A percentile compares a stretch with the other conserved stretches of the same genome.
phyloP scores from a whole-genome alignment of 1,284 basidiomycete genomes.

The Melanopsichium pennsylvanicum region DNA sequence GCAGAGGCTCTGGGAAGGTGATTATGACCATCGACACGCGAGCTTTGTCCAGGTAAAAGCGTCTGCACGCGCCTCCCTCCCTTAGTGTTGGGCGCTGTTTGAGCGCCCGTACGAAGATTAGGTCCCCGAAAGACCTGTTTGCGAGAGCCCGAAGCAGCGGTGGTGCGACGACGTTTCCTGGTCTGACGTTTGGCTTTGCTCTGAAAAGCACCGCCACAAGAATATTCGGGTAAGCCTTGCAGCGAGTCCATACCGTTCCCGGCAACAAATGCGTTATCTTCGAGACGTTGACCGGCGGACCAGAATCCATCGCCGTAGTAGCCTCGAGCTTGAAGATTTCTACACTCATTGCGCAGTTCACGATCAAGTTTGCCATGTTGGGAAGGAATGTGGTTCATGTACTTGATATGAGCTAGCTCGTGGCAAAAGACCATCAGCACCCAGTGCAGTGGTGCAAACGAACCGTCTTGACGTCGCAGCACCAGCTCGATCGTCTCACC shows the following conservation, averaged over 20 bases:
- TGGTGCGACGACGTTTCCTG: slow-evolving; percentile 16
- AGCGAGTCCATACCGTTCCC: slow-evolving; percentile 37
- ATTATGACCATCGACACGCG: slow-evolving; percentile 48
- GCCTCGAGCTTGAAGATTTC: slow-evolving; percentile 43
- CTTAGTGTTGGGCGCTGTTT: slow-evolving; percentile 48
- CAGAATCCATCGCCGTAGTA: slow-evolving; percentile 59
- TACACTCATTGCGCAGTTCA: slow-evolving; percentile 38
- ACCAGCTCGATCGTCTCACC: slow-evolving; percentile 56
- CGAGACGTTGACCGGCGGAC: slow-evolving; percentile 46
- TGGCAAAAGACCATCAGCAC: slow-evolving; percentile 55
- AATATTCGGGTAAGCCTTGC: slow-evolving; percentile 44
- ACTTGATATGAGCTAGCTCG: slow-evolving; percentile 55
- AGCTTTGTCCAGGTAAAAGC: slow-evolving; percentile 35
- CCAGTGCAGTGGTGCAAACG: slow-evolving; percentile 47
- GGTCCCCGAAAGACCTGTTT: slow-evolving; percentile 41
- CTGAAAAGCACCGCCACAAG: slow-evolving; percentile 49
- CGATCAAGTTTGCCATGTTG: slow-evolving; percentile 50
- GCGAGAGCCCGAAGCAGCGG: slow-evolving; percentile 4
- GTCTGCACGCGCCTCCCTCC: slow-evolving; percentile 26
- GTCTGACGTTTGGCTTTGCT: slow-evolving; percentile 25
- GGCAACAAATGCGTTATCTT: slow-evolving; percentile 37
- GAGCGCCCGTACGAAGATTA: slow-evolving; percentile 52
- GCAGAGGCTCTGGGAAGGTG: slow-evolving; percentile 40
- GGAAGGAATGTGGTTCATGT: slow-evolving; percentile 57
- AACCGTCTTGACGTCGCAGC: slow-evolving; percentile 40